Base-by-base conservation (phyloP, 768 basidiomycete genomes). In the Tricholoma flavovirens region DNA sequence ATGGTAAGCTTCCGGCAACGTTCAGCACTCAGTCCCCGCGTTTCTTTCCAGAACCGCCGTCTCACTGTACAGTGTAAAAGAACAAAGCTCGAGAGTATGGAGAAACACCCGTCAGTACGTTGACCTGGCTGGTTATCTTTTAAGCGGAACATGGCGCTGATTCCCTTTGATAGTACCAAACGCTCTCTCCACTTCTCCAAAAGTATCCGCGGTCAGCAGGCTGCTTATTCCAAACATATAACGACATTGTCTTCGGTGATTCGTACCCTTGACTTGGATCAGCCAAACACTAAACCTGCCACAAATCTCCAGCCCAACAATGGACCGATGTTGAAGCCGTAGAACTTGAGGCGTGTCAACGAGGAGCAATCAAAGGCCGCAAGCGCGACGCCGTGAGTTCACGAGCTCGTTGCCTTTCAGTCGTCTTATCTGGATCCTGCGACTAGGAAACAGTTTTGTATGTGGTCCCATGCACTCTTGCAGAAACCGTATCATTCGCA, bases 201-300 rank as follows among this genome's bases (percentile, higher is more conserved):
- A 87, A 83, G 66, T 90, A 90, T 62, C 88, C 88, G 33, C 74
- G 67, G 22, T 70, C 77, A 14, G 82, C 83, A 2, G 78, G 83
- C 11, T 74, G 79, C 21, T 69, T 90, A 8, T 88, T 90, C 65
- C 88, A 90, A 67, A 77, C 84, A 1, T 90, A 86, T 71, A 90
- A 90, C 65, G 88, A 92, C 56, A 68, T 91, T 29, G 67, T 80
- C 5, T 79, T 82, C 19, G 81, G 89, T 87, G 51, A 52, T 70
- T 57, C 17, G 29, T 54, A 15, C 43, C 30, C n/a, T 24, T 29
- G 26, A 8, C 3, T n/a, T 5, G n/a, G 26, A 17, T 48, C 5
- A 11, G 51, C 42, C 14, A 19, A 57, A 45, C 42, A 22, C 36
- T 53, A 33, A 59, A 22, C 30, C 15, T 15, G 14, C n/a, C 14